Conservation (phyloP, 345 rosid genomes). For the Euphorbia lathyris region DNA sequence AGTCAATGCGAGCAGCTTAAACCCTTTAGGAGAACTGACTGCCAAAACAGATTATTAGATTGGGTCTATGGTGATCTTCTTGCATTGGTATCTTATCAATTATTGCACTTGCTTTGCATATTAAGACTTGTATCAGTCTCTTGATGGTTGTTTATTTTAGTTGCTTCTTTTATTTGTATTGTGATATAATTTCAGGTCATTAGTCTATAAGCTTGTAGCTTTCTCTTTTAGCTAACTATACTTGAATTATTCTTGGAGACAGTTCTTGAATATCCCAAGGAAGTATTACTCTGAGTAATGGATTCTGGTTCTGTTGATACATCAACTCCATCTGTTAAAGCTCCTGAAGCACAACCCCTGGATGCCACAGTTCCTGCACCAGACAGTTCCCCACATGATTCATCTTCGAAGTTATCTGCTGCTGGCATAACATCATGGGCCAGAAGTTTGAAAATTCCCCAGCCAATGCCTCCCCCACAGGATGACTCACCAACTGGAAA, state of each 20-base stretch:
- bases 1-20: not conserved
- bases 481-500: slow-evolving; percentile 45
- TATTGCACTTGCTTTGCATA: not conserved
- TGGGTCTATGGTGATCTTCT: not conserved
- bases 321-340: slow-evolving; percentile 35
- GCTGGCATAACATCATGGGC: slow-evolving; percentile 68
- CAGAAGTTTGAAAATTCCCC: slow-evolving; percentile 68
- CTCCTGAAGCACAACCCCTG: slow-evolving; percentile 40
- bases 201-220: not conserved
- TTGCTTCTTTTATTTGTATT: not conserved
- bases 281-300: slow-evolving; percentile 27
- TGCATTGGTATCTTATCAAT: not conserved
- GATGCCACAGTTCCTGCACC: slow-evolving; percentile 34
- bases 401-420: slow-evolving; percentile 55
- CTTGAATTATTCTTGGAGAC: slow-evolving; percentile 16
- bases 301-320: slow-evolving; percentile 49
- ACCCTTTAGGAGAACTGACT: not conserved
- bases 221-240: not conserved
- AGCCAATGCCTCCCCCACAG: slow-evolving; percentile 46
- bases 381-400: slow-evolving; percentile 43
- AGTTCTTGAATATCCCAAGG: slow-evolving; percentile 15
- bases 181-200: not conserved
- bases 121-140: not conserved
- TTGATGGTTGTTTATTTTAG: not conserved
- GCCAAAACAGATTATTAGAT: not conserved